These are phyloP conservation scores for Colletotrichum musae DNA, from an alignment of 2,329 filamentous ascomycete species.

Conservation along the genomic window DNA sequence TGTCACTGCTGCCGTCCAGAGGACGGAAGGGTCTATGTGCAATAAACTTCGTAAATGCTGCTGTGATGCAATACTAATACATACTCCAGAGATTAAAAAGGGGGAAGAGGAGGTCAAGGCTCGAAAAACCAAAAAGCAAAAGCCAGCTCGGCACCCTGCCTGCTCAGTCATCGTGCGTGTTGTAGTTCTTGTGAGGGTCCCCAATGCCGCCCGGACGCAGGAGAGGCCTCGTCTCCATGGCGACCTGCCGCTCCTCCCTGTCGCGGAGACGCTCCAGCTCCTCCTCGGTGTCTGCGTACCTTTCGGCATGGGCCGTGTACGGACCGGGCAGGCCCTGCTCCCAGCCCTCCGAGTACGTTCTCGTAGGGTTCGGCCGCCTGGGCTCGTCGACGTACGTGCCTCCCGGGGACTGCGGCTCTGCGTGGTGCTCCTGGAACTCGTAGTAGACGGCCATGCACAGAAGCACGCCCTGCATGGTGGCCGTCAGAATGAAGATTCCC, in stretches of 20 bases:
- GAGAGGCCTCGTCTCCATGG: conserved; percentile 65
- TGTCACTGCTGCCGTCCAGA: conserved; percentile 10
- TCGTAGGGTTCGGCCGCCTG: conserved; percentile 55
- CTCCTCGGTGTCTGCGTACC: conserved; percentile 66
- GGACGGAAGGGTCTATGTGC: conserved; percentile 1
- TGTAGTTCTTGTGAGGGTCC: conserved; percentile 58
- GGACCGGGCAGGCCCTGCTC: conserved; percentile 66
- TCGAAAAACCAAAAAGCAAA: not conserved
- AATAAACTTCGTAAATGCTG: conserved; percentile 8
- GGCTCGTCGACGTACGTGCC: conserved; percentile 39
- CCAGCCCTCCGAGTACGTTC: conserved; percentile 65
- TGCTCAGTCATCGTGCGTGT: conserved; percentile 43
- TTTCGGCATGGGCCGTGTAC: conserved; percentile 66
- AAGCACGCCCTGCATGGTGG: conserved; percentile 85
- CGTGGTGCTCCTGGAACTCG: conserved; percentile 65
- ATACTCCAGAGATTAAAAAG: not conserved
- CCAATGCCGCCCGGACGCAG: conserved; percentile 66
- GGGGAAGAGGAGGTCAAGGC: not conserved
- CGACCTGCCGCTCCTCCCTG: conserved; percentile 66
- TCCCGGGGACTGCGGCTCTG: conserved; percentile 42
- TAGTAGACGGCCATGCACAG: conserved; percentile 87
- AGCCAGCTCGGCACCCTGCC: not conserved
- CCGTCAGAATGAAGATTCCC: conserved; percentile 91
- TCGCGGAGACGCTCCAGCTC: conserved; percentile 66
- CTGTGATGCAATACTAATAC: conserved; percentile 11